A percentile compares a stretch with the other conserved stretches of the same genome.
Evolutionary conservation across 2,329 filamentous ascomycete genomes (phyloP).

Genomic region (Trichoderma brevicompactum): DNA sequence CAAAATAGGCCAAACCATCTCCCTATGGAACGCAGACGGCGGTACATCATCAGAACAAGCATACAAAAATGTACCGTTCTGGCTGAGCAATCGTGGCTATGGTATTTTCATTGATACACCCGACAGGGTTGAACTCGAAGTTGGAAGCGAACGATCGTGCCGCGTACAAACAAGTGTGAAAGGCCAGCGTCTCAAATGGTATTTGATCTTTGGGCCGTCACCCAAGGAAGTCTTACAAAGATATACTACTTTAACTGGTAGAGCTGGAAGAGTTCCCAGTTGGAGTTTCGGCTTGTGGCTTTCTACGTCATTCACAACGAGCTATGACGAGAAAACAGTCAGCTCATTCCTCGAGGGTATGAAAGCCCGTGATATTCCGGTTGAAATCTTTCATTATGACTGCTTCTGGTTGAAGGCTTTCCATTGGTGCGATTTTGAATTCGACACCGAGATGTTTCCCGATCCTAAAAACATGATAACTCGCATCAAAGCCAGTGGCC

Average conservation of each 20-base stretch:
- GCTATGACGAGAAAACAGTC: slow-evolving; percentile 72
- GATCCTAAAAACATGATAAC: slow-evolving; percentile 67
- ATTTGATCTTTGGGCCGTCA: slow-evolving; percentile 71
- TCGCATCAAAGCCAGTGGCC: slow-evolving; percentile 64
- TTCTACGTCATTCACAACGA: slow-evolving; percentile 75
- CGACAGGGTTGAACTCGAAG: slow-evolving; percentile 71
- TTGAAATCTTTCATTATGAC: slow-evolving; percentile 77
- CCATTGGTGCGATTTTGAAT: slow-evolving; percentile 76
- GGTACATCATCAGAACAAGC: slow-evolving; percentile 72
- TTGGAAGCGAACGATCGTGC: slow-evolving; percentile 74
- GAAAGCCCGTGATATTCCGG: slow-evolving; percentile 64
- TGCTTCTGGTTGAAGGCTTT: slow-evolving; percentile 80
- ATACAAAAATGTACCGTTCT: slow-evolving; percentile 74
- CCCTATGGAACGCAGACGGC: slow-evolving; percentile 67
- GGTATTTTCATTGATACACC: slow-evolving; percentile 76
- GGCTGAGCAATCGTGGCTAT: slow-evolving; percentile 73
- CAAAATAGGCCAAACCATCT: slow-evolving; percentile 72
- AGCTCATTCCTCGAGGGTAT: slow-evolving; percentile 71
- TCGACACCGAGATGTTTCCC: slow-evolving; percentile 69
- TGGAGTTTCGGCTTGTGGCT: slow-evolving; percentile 81
- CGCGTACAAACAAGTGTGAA: slow-evolving; percentile 71
- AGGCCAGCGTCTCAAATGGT: slow-evolving; percentile 73
- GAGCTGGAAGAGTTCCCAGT: slow-evolving; percentile 65
- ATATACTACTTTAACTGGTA: slow-evolving; percentile 70
- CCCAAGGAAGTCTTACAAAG: slow-evolving; percentile 73